Evolutionary conservation across 257 asterid genomes (phyloP).

Genomic region (Verbascum thapsus): DNA sequence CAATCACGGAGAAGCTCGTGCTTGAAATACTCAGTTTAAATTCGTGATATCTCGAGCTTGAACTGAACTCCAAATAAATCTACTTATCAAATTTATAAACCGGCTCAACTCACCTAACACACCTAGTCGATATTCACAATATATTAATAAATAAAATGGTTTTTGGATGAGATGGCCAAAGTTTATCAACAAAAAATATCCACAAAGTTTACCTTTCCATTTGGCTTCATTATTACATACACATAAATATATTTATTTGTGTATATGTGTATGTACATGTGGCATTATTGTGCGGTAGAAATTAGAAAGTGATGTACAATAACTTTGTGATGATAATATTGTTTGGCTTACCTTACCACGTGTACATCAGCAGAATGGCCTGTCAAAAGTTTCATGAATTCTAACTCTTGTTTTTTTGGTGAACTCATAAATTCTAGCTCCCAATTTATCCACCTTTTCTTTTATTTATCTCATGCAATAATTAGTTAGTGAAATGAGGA

Average conservation of each 20-base stretch:
- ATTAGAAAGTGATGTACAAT: not conserved
- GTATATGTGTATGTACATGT: too few species aligned
- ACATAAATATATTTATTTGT: not conserved
- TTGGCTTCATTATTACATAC: conserved; percentile 2
- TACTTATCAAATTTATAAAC: too few species aligned
- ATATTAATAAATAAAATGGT: too few species aligned
- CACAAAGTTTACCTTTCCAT: not conserved
- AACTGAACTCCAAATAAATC: too few species aligned
- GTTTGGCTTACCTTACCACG: conserved; percentile 12
- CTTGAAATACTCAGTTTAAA: too few species aligned
- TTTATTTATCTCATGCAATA: not conserved
- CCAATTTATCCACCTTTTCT: too few species aligned
- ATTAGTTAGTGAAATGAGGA: not conserved
- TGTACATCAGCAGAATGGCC: not conserved
- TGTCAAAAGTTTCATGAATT: not conserved
- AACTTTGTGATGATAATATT: not conserved
- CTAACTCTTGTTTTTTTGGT: too few species aligned
- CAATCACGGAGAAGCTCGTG: too few species aligned
- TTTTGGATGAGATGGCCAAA: not conserved
- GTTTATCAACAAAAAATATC: not conserved
- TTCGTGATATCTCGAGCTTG: too few species aligned
- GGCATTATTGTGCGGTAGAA: not conserved
- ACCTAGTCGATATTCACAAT: too few species aligned
- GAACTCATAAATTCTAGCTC: too few species aligned
- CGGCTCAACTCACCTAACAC: too few species aligned